These are phyloP conservation scores for Microcyclosporella mali DNA, from an alignment of 2,329 filamentous ascomycete genomes.

Conservation along the genomic window DNA sequence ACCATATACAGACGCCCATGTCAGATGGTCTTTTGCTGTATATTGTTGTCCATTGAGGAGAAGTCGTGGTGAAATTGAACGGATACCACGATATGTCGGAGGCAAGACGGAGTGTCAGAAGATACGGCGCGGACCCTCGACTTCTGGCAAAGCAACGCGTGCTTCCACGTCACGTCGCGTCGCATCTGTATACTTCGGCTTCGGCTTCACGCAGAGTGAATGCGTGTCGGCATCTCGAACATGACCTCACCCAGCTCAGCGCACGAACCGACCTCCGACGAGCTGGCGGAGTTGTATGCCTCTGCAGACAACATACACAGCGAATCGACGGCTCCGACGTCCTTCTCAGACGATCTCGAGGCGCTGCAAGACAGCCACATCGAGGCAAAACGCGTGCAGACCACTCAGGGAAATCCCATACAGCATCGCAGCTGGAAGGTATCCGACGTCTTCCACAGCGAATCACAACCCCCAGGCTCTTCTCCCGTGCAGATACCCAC, in stretches of 20 bases:
- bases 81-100: no score
- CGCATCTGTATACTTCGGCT: neutral
- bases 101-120: no score
- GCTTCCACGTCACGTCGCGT: neutral
- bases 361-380: slow-evolving; percentile 43
- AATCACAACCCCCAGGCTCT: slow-evolving; percentile 35
- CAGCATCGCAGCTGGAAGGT: slow-evolving; percentile 47
- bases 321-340: slow-evolving; percentile 9
- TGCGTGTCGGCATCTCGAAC: neutral
- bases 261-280: slow-evolving; percentile 13
- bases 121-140: no score
- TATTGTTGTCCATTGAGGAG: no score
- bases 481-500: slow-evolving; percentile 56
- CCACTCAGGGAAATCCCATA: slow-evolving; percentile 42
- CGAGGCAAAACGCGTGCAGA: slow-evolving; percentile 40
- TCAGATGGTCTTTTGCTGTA: no score
- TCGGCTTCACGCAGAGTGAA: neutral
- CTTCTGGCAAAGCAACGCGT: neutral
- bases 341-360: slow-evolving; percentile 26
- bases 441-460: slow-evolving; percentile 45
- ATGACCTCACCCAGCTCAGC: slow-evolving; percentile 10
- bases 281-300: slow-evolving; percentile 11
- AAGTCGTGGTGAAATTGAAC: no score
- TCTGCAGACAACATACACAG: slow-evolving; percentile 5
- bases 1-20: no score